Evolutionary conservation across 768 basidiomycete genomes (phyloP), one percentile per base, ranked within the genome.

Genomic region (Hortiboletus campestris): DNA sequence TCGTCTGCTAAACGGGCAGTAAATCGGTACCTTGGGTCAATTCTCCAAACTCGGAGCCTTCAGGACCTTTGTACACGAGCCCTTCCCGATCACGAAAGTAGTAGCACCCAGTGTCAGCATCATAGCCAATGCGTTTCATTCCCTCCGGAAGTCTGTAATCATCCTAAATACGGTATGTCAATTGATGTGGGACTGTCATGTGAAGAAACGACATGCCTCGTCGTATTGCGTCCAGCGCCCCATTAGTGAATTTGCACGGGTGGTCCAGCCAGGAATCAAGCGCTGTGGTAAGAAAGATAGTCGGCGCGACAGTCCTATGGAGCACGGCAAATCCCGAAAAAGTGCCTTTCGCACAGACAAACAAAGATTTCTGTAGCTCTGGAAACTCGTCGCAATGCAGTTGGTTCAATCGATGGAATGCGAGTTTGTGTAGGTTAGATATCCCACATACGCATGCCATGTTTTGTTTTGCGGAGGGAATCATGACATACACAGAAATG

Each of bases 51-150:
- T 83, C 73, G 34, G 84, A 79, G 22, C 88, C 88, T 58, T 84
- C 78, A 17, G 79, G 72, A 32, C 80, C 80, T 68, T 83, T 84
- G 85, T 64, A 84, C 58, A 70, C 66, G 9, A 67, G 72, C 11
- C 88, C 87, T 45, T 77, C 78, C 3, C 53, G 53, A 67, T 84
- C 83, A 25, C 78, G 78, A 72, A 85, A 91, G 65, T 79, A 78
- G 74, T 91, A 90, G 46, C 79, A 74, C 46, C 81, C 79, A 2
- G 78, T 77, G 73, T 91, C 89, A 4, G 84, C 74, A 71, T 92
- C 89, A 65, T 91, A 91, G 12, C 88, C 89, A 53, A 88, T 81
- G 34, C 89, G 83, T 57, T 82, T 75, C 67, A 80, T 71, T 40
- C 80, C 80, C 49, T 76, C 76, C 2, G 81, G 80, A 49, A 82